Evolutionary conservation across 108 stramenopile genomes (phyloP).

Genomic region (Stephanodiscus minutulus): DNA sequence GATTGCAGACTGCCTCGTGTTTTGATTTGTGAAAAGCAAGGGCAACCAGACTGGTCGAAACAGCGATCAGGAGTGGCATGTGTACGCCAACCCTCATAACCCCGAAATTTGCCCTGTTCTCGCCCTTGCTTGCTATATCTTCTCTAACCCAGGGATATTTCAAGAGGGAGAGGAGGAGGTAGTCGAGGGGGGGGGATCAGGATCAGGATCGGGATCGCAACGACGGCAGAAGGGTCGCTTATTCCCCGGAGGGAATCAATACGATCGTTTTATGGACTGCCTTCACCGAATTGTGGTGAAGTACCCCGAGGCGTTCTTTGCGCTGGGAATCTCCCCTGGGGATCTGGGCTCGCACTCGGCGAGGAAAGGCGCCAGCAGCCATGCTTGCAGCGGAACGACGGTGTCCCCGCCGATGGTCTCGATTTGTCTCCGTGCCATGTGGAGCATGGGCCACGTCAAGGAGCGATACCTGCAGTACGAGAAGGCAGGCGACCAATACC

Average conservation of each 20-base stretch:
- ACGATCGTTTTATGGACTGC: background rate
- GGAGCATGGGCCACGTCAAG: conserved; percentile 22
- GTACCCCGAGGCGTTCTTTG: background rate
- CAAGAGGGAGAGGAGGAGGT: no score
- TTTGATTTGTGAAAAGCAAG: conserved; percentile 11
- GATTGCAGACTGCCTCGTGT: background rate
- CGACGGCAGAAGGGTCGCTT: background rate
- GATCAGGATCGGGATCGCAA: no score
- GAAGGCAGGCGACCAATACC: conserved; percentile 27
- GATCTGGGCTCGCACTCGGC: conserved; percentile 14
- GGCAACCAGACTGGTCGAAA: conserved; percentile 5
- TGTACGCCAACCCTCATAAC: conserved; percentile 8
- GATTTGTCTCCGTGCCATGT: conserved; percentile 16
- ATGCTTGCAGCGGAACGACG: conserved; percentile 6
- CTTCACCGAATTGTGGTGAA: background rate
- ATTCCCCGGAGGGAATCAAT: conserved; percentile 7
- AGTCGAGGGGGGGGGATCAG: no score
- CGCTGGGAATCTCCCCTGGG: background rate
- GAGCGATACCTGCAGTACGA: conserved; percentile 18
- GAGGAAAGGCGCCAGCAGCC: conserved; percentile 5
- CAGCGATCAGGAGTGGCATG: conserved; percentile 3
- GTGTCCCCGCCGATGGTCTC: conserved; percentile 23
- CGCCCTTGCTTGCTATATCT: background rate
- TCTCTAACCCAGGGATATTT: background rate
- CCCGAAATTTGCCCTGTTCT: conserved; percentile 9